Base-by-base conservation (phyloP, 2,329 filamentous ascomycete genomes). In the Colletotrichum magnum region DNA sequence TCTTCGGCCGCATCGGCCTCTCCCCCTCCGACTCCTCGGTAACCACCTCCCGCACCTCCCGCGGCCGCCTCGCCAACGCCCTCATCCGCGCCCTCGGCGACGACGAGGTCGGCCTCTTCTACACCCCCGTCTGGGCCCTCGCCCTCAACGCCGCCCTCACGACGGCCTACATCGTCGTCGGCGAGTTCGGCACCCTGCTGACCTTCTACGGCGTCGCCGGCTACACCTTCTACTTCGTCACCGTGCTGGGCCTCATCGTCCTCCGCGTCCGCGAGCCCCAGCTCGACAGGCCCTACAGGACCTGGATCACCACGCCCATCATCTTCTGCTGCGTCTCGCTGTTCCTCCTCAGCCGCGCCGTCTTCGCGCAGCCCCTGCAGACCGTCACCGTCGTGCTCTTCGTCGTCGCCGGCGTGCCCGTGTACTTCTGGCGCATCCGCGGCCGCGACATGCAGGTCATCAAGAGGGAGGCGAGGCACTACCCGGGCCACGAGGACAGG, bases 151-250 rank as follows among this genome's bases (percentile, higher is more conserved):
- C 88, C 48, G 73, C 83, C 4, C 82, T 99, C 24, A 97, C 94
- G 1, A 82, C 88, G 4, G 83, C 87, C 1, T 99, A 98, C 82
- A 90, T 97, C 71, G 76, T 93, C 2, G 90, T 97, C 5, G 96
- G 96, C 80, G 94, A 97, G 79, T 98, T 99, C 78, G 87, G 90
- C 60, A 97, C 95, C 0, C 88, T 99, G 2, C 88, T 98, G 66
- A 98, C 96, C 0, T 99, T 99, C 79, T 98, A 98, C 82, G 96
- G 96, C 65, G 96, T 99, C 13, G 96, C 96, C 0, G 95, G 95
- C 15, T 99, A 99, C 79, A 94, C 94, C 0, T 99, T 99, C 78
- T 99, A 99, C 83, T 99, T 99, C 80, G 84, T 97, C 64, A 97
- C 95, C 0, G 96, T 99, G 0, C 88, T 99, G 0, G 96, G 96